These are phyloP conservation scores for Rhizophora mangle DNA, from an alignment of 345 rosid genomes.

Conservation along the genomic window DNA sequence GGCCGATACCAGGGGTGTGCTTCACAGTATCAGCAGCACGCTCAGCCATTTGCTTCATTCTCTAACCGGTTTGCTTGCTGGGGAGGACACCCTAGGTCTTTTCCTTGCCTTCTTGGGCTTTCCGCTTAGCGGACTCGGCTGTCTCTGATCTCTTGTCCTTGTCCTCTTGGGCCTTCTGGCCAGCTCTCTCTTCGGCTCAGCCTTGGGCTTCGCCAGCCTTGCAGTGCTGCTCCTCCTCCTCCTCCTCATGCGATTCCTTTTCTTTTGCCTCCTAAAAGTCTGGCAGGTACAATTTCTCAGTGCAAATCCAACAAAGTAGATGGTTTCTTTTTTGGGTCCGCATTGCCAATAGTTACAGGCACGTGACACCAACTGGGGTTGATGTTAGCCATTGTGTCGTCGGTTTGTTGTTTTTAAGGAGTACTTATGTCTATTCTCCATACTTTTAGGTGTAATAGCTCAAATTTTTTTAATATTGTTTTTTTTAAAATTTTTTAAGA, in stretches of 20 bases:
- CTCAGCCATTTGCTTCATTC: constrained; percentile 42
- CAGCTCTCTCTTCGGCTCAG: constrained; percentile 32
- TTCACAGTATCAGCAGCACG: constrained; percentile 58
- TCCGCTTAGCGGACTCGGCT: constrained; percentile 29
- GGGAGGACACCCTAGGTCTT: constrained; percentile 47
- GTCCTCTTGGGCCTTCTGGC: constrained; percentile 33
- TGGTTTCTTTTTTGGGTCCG: not conserved
- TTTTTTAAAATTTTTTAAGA: too few species aligned
- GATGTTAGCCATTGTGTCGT: not conserved
- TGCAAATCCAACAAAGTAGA: not conserved
- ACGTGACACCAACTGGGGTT: constrained; percentile 17
- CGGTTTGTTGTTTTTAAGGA: not conserved
- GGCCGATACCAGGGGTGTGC: constrained; percentile 21
- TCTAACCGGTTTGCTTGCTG: constrained; percentile 45
- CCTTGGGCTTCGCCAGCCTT: constrained; percentile 57
- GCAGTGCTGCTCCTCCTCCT: constrained; percentile 27
- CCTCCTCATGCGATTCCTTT: constrained; percentile 49
- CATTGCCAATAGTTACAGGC: constrained; percentile 3
- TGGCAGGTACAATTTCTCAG: too few species aligned
- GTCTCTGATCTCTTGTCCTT: constrained; percentile 34
- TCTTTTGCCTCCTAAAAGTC: not conserved
- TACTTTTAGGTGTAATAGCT: too few species aligned
- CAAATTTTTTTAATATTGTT: too few species aligned
- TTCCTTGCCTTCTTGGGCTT: constrained; percentile 44
- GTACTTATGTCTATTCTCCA: too few species aligned